Evolutionary conservation across 192 early-diverging fungal genomes (phyloP), one percentile per base, ranked within the genome.

Genomic region (Podochytrium sp.): DNA sequence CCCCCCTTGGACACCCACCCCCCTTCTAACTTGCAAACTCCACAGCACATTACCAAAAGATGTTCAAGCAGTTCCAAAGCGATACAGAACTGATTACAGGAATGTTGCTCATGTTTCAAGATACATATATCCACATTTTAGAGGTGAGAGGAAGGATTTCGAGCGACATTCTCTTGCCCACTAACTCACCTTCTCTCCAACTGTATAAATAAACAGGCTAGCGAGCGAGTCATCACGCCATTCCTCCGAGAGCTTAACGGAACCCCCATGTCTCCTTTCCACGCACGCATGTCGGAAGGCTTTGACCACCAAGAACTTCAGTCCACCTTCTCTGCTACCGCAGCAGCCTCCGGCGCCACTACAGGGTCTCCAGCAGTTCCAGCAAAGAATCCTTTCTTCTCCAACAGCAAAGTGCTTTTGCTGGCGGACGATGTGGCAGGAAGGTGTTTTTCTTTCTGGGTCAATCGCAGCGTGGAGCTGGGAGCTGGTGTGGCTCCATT

Each of bases 71-170:
- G 60, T 75, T 76, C 57, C 83, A 86, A 52, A 71, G 67, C n/a
- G 85, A 84, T 18, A 76, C 76, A 25, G 85, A 86, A 30, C 68
- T 84, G 10, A 84, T 86, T 52, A 86, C 85, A 2, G 85, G 85
- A 3, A 72, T 86, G 41, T 67, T 86, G 16, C 37, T 86, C 27
- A 29, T 83, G n/a, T 60, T 76, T 12, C 72, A 65, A 27, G 70
- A 58, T 20, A 60, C 69, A 14, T 86, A 65, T 51, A 37, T 86
- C 2, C 85, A 86, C 59, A 47, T 83, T 16, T 51, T 86, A 27
- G 84, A 86, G 72, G 79, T 73, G 32, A 47, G 55, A n/a, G 27
- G 33, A 25, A 10, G 12, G n/a, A 47, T 47, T 47, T 47, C 43
- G 43, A 47, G n/a, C 10, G 6, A 63, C 35, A 16, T 12, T 41